Conservation (phyloP, 208 protist species). For the Leishmania martiniquensis region DNA sequence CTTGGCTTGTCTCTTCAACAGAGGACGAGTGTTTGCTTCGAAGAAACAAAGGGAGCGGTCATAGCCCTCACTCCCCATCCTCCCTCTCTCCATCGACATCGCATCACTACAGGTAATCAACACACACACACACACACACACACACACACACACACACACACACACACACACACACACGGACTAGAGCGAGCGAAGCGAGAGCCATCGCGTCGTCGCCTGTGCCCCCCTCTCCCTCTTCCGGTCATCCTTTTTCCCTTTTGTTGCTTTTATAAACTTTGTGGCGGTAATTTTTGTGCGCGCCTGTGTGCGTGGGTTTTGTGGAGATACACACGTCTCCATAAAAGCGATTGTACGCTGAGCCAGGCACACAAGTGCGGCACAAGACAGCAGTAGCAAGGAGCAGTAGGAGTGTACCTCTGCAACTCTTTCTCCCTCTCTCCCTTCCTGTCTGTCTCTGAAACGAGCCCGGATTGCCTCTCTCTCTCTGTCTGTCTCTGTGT, state of each 20-base stretch:
- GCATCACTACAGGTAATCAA: neutral
- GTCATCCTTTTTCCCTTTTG: slow-evolving; percentile 1
- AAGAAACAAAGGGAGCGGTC: neutral
- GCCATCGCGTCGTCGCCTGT: neutral
- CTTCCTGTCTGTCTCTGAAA: neutral
- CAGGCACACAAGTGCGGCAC: neutral
- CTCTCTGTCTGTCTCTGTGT: neutral
- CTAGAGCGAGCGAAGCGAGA: neutral
- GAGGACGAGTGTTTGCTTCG: neutral
- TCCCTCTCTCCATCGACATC: neutral
- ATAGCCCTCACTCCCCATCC: neutral
- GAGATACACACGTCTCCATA: slow-evolving; percentile 8
- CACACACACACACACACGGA: neutral
- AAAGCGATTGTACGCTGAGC: slow-evolving; percentile 4
- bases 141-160: neutral
- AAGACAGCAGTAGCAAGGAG: neutral
- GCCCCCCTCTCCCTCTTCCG: too few relatives aligned
- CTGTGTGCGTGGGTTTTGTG: neutral
- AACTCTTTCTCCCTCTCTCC: neutral
- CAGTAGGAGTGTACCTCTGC: slow-evolving; percentile 5
- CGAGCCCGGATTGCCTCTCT: neutral
- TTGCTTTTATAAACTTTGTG: neutral
- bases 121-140: neutral
- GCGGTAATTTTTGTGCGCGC: neutral
- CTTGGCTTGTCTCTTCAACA: neutral